Base-by-base conservation (phyloP, 2,329 filamentous ascomycete genomes). In the Emmonsia crescens region DNA sequence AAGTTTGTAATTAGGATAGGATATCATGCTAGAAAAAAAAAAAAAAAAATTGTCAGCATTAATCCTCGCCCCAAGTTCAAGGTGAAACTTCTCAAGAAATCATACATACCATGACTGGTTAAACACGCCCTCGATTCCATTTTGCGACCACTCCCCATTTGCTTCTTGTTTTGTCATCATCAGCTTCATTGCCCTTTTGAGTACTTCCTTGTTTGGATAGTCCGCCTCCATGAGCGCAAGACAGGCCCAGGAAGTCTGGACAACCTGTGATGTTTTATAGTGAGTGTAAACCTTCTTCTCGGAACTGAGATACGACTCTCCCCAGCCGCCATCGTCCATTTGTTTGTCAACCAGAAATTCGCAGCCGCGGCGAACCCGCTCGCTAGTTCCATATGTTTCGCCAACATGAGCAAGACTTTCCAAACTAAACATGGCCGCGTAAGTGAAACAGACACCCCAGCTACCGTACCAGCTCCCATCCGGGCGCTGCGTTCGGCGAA, bases 1-100 rank as follows among this genome's bases (percentile, higher is more conserved):
- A 74, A 96, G 94, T 79, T 97, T 99, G 81, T 99, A 99, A 80
- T 99, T 99, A 51, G 93, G 93, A 72, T 99, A 99, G 0, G 91
- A 94, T 66, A 99, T 99, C 91, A 96, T 97, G 80, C 85, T 87
- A 69, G 63, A 61, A 21, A 55, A 29, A 19, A 19, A 57, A 36
- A 63, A 71, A 64, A 73, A 69, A 40, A 61, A 68, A 2, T 19
- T 19, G 44, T 48, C 51, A 65, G 61, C 62, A 60, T 54, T 38
- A 21, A 12, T 36, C n/a, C 1, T 38, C 19, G 49, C 46, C 56
- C 14, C 49, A 8, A 36, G 29, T 57, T 46, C 51, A 49, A 60
- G 29, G 57, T 61, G 60, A 27, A 52, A 52, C 60, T 56, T 60
- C 5, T 38, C 40, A 44, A 82, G 24, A 31, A 31, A 29, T 19